These are phyloP conservation scores for Monosporozyma solicola DNA, from an alignment of 805 yeast genomes.

Conservation along the genomic window DNA sequence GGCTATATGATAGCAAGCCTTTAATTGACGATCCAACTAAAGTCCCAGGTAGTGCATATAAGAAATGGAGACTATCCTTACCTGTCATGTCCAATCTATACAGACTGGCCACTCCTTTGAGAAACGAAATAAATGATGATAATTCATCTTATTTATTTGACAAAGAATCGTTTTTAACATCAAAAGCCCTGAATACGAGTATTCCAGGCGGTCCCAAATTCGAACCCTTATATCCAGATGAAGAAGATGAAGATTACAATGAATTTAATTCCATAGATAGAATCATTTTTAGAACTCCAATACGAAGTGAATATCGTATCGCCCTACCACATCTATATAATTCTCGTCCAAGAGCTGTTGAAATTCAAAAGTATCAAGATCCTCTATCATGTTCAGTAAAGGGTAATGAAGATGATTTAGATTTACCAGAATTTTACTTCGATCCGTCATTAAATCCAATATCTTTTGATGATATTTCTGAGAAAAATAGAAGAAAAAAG, in stretches of 20 bases:
- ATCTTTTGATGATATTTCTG: slow-evolving; percentile 16
- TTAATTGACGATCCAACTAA: slow-evolving; percentile 44
- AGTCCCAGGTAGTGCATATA: slow-evolving; percentile 73
- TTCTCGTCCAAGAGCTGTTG: slow-evolving; percentile 59
- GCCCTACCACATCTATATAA: slow-evolving; percentile 85
- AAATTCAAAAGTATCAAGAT: slow-evolving; percentile 52
- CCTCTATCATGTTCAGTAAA: slow-evolving; percentile 47
- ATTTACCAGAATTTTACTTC: slow-evolving; percentile 47
- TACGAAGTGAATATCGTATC: slow-evolving; percentile 75
- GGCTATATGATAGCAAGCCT: slow-evolving; percentile 79
- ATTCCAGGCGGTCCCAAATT: slow-evolving; percentile 95
- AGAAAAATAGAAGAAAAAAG: slow-evolving; percentile 13
- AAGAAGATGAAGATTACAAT: slow-evolving; percentile 67
- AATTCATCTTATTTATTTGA: slow-evolving; percentile 69
- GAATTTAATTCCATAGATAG: slow-evolving; percentile 88
- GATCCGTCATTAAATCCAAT: slow-evolving; percentile 52
- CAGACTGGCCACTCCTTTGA: slow-evolving; percentile 60
- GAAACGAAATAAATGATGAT: slow-evolving; percentile 48
- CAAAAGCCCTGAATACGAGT: slow-evolving; percentile 80
- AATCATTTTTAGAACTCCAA: slow-evolving; percentile 67
- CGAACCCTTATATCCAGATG: slow-evolving; percentile 70
- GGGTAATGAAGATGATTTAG: slow-evolving; percentile 35
- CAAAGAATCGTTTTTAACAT: slow-evolving; percentile 72
- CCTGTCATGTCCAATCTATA: slow-evolving; percentile 57
- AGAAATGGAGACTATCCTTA: slow-evolving; percentile 56